Conservation (phyloP, 2,329 filamentous ascomycete genomes). For the Cladophialophora chaetospira region DNA sequence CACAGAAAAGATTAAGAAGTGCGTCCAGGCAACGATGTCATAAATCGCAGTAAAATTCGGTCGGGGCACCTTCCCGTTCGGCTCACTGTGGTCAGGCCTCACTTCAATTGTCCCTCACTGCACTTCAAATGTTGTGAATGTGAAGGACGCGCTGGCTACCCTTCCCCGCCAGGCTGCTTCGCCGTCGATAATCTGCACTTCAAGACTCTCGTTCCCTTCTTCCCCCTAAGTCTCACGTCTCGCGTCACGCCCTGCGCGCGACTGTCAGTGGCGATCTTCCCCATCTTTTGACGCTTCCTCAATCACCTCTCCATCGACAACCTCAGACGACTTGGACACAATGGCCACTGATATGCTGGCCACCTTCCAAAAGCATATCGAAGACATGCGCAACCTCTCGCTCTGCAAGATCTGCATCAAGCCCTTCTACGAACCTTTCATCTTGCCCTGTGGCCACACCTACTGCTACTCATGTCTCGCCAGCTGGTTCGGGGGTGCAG, state of each 20-base stretch:
- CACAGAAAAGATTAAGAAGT: background rate
- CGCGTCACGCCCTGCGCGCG: background rate
- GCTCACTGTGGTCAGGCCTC: background rate
- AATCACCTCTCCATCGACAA: background rate
- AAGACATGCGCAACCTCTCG: slow-evolving; percentile 61
- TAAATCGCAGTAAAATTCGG: background rate
- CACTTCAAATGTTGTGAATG: too few species aligned
- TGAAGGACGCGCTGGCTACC: slow-evolving; percentile 3
- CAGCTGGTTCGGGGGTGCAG: slow-evolving; percentile 39
- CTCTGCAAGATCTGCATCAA: slow-evolving; percentile 71
- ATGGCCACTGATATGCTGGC: slow-evolving; percentile 33
- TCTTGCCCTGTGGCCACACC: slow-evolving; percentile 68
- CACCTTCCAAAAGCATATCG: slow-evolving; percentile 57
- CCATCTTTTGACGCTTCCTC: background rate
- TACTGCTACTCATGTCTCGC: slow-evolving; percentile 64
- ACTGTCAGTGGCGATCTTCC: background rate
- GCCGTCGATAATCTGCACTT: background rate
- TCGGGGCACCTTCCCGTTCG: background rate
- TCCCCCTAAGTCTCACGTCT: background rate
- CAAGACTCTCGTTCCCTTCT: background rate
- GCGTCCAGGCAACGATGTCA: background rate
- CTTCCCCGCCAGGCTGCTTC: background rate
- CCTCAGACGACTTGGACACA: too few species aligned
- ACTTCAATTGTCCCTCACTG: slow-evolving; percentile 2
- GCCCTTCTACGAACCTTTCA: slow-evolving; percentile 70